A percentile compares a stretch with the other conserved stretches of the same genome.
These are phyloP conservation scores for Talaromyces sp. DNA, from an alignment of 2,329 filamentous ascomycete genomes.

Conservation along the genomic window DNA sequence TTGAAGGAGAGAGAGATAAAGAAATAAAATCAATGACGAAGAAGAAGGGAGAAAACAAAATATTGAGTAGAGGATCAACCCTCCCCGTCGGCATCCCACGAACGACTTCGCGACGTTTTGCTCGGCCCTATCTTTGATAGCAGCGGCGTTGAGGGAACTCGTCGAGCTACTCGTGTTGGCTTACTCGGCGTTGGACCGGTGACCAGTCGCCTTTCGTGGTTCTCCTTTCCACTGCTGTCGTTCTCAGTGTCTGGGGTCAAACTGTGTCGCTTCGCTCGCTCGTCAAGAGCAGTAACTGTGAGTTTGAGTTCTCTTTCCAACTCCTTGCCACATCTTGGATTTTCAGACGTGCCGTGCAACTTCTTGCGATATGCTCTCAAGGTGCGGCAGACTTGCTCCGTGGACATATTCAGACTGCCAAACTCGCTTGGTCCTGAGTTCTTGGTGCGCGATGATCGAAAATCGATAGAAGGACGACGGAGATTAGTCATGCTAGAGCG, in stretches of 20 bases:
- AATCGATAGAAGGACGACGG: constrained; percentile 46
- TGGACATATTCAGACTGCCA: constrained; percentile 46
- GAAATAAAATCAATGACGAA: not conserved
- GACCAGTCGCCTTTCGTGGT: constrained; percentile 12
- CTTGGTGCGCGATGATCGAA: constrained; percentile 39
- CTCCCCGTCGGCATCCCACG: constrained; percentile 23
- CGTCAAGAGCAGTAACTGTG: constrained; percentile 28
- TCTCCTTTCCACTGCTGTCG: constrained; percentile 36
- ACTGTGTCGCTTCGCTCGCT: constrained; percentile 24
- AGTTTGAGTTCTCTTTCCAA: constrained; percentile 52
- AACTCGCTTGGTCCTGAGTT: constrained; percentile 30
- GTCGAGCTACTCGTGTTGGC: constrained; percentile 22
- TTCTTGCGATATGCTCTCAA: constrained; percentile 56
- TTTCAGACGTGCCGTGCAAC: constrained; percentile 44
- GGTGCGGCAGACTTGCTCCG: constrained; percentile 53
- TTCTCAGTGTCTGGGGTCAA: constrained; percentile 30
- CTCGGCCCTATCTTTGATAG: constrained; percentile 17
- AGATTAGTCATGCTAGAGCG: constrained; percentile 26
- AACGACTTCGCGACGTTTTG: constrained; percentile 24
- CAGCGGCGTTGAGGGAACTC: constrained; percentile 30
- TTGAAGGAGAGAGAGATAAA: not conserved
- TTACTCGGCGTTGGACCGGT: constrained; percentile 15
- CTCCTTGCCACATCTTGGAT: constrained; percentile 46
- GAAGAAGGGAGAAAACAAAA: not conserved
- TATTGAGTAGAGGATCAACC: constrained; percentile 1